A percentile compares a stretch with the other conserved stretches of the same genome.
Evolutionary conservation across 2,329 filamentous ascomycete species (phyloP).

Genomic region (Lecanicillium sp.): DNA sequence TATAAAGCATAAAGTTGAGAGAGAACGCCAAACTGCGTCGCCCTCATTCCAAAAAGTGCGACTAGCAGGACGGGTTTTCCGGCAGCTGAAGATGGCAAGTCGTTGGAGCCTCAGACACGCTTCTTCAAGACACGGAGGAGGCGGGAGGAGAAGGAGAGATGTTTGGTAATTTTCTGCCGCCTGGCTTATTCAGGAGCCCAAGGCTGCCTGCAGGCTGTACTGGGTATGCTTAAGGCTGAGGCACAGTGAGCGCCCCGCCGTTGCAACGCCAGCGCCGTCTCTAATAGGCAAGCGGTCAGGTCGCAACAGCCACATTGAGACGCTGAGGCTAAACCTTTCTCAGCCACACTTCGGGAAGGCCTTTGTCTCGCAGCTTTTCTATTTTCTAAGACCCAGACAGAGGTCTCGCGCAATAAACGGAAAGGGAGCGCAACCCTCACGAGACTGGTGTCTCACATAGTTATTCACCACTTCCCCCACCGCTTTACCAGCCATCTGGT

Average conservation of each 20-base stretch:
- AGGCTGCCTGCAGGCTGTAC: too few species aligned
- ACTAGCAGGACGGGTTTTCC: too few species aligned
- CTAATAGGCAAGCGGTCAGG: constrained; percentile 6
- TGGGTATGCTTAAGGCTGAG: too few species aligned
- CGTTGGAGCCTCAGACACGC: too few species aligned
- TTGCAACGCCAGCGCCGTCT: too few species aligned
- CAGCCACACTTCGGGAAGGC: neutral
- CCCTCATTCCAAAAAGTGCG: neutral
- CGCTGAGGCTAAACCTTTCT: neutral
- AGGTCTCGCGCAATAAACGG: neutral
- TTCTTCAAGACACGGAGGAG: too few species aligned
- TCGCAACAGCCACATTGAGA: neutral
- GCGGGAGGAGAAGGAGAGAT: neutral
- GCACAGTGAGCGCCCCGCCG: too few species aligned
- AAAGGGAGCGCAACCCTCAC: neutral
- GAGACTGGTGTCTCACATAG: too few species aligned
- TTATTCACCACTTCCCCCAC: too few species aligned
- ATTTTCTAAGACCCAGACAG: constrained; percentile 10
- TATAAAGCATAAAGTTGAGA: neutral
- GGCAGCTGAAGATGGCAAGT: too few species aligned
- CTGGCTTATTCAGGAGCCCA: too few species aligned
- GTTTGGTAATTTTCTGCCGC: constrained; percentile 3
- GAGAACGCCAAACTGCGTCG: neutral
- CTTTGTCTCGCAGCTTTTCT: neutral
- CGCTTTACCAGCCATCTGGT: neutral